These are phyloP conservation scores for Larix sibirica DNA, from an alignment of 83 land plant species.

Conservation along the genomic window DNA sequence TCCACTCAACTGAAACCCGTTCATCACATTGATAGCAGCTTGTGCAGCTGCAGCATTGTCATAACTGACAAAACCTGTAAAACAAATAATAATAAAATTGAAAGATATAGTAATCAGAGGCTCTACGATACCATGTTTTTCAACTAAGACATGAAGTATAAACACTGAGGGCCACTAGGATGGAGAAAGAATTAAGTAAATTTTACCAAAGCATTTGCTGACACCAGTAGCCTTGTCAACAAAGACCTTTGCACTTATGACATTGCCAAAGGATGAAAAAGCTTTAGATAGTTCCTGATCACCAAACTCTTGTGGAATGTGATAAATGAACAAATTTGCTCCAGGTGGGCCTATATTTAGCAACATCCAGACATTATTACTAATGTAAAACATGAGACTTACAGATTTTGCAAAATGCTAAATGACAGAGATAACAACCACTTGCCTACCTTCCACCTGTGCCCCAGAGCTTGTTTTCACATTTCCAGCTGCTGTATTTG, in stretches of 20 bases:
- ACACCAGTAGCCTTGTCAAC: conserved; percentile 94
- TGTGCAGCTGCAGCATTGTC: conserved; percentile 86
- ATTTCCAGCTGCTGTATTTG: conserved; percentile 43
- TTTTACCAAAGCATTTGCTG: conserved; percentile 97
- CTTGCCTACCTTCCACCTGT: conserved; percentile 72
- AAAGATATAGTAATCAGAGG: not conserved
- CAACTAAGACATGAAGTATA: too few relatives aligned
- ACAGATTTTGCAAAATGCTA: too few relatives aligned
- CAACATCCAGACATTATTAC: not conserved
- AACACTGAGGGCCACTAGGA: too few relatives aligned
- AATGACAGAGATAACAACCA: not conserved
- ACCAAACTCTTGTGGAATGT: conserved; percentile 97
- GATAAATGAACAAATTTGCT: conserved; percentile 97
- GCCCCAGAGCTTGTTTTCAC: conserved; percentile 50
- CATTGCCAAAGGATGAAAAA: conserved; percentile 83
- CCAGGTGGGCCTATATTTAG: conserved; percentile 87
- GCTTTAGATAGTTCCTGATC: conserved; percentile 86
- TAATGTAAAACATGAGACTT: not conserved
- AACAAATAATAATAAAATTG: not conserved
- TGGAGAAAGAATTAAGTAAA: not conserved
- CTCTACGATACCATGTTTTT: too few relatives aligned
- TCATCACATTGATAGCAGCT: conserved; percentile 84
- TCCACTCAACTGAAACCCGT: conserved; percentile 85
- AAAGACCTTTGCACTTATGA: conserved; percentile 95
- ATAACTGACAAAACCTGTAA: conserved; percentile 95